phyloP scores from a whole-genome alignment of 495 filamentous ascomycete genomes.

The Penicillium canariense region DNA sequence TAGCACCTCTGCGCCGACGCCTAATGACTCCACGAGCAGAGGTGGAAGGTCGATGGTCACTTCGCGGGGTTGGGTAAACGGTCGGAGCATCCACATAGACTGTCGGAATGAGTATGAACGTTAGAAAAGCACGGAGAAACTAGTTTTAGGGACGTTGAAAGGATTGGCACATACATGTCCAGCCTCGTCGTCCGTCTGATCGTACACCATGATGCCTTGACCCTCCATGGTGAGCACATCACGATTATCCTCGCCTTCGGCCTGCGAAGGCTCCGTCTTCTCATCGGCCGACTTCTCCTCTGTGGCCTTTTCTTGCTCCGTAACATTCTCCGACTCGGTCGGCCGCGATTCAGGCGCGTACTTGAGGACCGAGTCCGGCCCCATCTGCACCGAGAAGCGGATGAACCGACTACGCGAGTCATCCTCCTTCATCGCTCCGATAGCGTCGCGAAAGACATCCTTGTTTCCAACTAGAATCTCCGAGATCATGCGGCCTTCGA shows the following conservation, averaged over 20 bases:
- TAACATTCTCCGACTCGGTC: background rate
- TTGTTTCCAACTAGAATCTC: slow-evolving; percentile 79
- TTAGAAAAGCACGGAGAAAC: slow-evolving; percentile 16
- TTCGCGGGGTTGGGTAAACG: slow-evolving; percentile 82
- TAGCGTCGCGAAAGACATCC: slow-evolving; percentile 72
- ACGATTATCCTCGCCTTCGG: slow-evolving; percentile 44
- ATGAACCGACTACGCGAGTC: slow-evolving; percentile 91
- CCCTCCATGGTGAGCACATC: slow-evolving; percentile 78
- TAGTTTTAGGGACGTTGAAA: background rate
- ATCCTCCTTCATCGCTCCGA: slow-evolving; percentile 87
- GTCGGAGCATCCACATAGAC: slow-evolving; percentile 99
- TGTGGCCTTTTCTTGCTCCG: slow-evolving; percentile 1
- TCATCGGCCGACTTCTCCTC: slow-evolving; percentile 20
- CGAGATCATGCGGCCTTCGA: slow-evolving; percentile 73
- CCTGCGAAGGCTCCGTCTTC: slow-evolving; percentile 38
- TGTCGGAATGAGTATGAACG: slow-evolving; percentile 32
- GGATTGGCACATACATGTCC: slow-evolving; percentile 70
- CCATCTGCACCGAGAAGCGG: slow-evolving; percentile 76
- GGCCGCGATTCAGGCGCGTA: slow-evolving; percentile 50
- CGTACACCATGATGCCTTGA: slow-evolving; percentile 97
- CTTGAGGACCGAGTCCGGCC: slow-evolving; percentile 63
- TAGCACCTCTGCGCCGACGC: slow-evolving; percentile 90
- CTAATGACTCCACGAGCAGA: slow-evolving; percentile 89
- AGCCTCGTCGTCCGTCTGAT: slow-evolving; percentile 74
- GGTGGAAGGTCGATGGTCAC: slow-evolving; percentile 91